Evolutionary conservation across 805 yeast species (phyloP).

Genomic region (Blastobotrys chiropterorum): DNA sequence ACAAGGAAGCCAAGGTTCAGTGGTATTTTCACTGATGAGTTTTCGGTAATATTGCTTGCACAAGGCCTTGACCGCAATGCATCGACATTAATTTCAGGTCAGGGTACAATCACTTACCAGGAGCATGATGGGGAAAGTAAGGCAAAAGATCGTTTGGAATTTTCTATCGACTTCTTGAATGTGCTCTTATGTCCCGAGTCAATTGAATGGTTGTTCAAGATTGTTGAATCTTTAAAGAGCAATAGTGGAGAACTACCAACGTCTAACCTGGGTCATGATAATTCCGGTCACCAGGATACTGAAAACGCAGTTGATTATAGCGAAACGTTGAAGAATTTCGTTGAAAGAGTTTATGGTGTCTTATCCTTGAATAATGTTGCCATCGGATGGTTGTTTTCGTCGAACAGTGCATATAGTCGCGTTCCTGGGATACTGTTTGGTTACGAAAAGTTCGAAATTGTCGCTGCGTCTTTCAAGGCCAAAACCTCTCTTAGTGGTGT

Average conservation of each 20-base stretch:
- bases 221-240: constrained; percentile 7
- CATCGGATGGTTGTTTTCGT: constrained; percentile 65
- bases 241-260: neutral
- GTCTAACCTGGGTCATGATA: neutral
- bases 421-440: constrained; percentile 75
- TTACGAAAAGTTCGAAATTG: constrained; percentile 64
- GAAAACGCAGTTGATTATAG: neutral
- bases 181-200: constrained; percentile 20
- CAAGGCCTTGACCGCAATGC: neutral
- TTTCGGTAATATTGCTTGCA: neutral
- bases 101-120: constrained; percentile 2
- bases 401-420: constrained; percentile 6
- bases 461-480: constrained; percentile 56
- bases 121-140: neutral
- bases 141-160: constrained; percentile 9
- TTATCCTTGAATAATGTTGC: constrained; percentile 46
- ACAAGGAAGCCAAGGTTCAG: constrained; percentile 1
- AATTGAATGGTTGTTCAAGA: constrained; percentile 6
- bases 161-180: constrained; percentile 15
- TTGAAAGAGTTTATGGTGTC: neutral
- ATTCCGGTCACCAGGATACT: neutral
- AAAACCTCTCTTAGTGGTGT: constrained; percentile 63
- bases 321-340: constrained; percentile 6
- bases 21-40: constrained; percentile 3
- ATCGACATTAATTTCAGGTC: constrained; percentile 2